Evolutionary conservation across 176 grass and related monocot species (phyloP), one percentile per base, ranked within the genome.

Genomic region (Pharus latifolius): DNA sequence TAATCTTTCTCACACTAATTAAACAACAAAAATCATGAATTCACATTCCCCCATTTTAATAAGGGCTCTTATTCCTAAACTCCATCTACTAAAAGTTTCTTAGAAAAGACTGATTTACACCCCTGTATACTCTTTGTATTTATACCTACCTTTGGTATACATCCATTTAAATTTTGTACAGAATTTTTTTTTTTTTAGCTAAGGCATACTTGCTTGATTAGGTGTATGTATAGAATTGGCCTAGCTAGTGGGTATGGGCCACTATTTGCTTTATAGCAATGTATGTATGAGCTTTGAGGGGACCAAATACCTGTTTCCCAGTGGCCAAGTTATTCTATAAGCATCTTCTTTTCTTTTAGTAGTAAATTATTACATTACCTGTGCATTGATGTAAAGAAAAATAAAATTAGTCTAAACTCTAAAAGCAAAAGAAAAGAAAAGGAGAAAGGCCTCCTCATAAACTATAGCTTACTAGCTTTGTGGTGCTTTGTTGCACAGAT

Each of bases 341-440:
- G 65, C 35, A 74, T 74, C 54, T 78, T 44, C 75, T 61, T 69
- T 67, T 73, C 54, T 42, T 22, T 19, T 37, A 52, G 29, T 5
- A 16, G 5, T 46, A 65, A 9, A 31, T n/a, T n/a, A n/a, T n/a
- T n/a, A n/a, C n/a, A n/a, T n/a, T 66, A 56, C 63, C 34, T 66
- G 10, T 66, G 59, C 60, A 14, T 73, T 49, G 41, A 73, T 53
- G 68, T 60, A 78, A 84, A 78, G 82, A 32, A 4, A 49, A 84
- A 84, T 11, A 18, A 16, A 4, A 5, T 38, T 38, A 26, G 49
- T 73, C 51, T 18, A 81, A 81, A 81, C 15, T 2, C 35, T 16
- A 8, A 59, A 43, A 28, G 26, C 6, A 29, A 56, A 68, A 47
- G 14, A 2, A 13, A 22, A 6, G 12, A 3, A 64, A 12, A 35